Base-by-base conservation (phyloP, 2,329 filamentous ascomycete species). In the Penicillium sp. region DNA sequence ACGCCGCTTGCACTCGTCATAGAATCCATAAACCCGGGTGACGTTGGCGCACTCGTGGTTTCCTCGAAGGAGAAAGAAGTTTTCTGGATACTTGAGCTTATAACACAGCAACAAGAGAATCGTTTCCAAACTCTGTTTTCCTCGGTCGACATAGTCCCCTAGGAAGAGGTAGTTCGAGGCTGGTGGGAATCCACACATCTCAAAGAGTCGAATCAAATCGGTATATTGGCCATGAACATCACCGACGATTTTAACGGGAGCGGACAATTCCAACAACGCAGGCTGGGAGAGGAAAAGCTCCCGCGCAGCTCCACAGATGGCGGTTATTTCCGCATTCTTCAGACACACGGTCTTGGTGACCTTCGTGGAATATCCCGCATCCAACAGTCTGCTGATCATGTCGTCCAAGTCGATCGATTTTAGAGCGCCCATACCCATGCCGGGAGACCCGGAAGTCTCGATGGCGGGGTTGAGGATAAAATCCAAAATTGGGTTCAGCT, bases 21-120 rank as follows among this genome's bases (percentile, higher is more conserved):
- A 97, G 74, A 97, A 97, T 2, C 92, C 92, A 72, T 96, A 96
- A 31, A 97, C 90, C 53, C 92, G 84, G 13, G 91, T 97, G 47
- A 97, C 91, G 61, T 95, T 96, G 63, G 92, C 92, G 73, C 92
- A 96, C 72, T 97, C 92, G 73, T 97, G 92, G 68, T 97, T 97
- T 49, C 92, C 92, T 51, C 92, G 86, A 20, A 97, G 79, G 43
- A 97, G 77, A 75, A 97, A 97, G 74, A 97, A 97, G 76, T 97
- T 97, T 74, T 96, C 90, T 8, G 92, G 92, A 65, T 89, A 96
- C 70, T 96, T 95, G 69, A 97, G 83, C 79, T 97, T 97, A 79
- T 96, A 97, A 79, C 91, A 96, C 55, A 97, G 80, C 38, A 97
- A 79, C 39, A 97, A 81, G 5, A 96, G 80, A 58, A 97, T 97